A percentile compares a stretch with the other conserved stretches of the same genome.
Evolutionary conservation across 2,329 filamentous ascomycete genomes (phyloP).

Genomic region (Diaporthe aspalathi): DNA sequence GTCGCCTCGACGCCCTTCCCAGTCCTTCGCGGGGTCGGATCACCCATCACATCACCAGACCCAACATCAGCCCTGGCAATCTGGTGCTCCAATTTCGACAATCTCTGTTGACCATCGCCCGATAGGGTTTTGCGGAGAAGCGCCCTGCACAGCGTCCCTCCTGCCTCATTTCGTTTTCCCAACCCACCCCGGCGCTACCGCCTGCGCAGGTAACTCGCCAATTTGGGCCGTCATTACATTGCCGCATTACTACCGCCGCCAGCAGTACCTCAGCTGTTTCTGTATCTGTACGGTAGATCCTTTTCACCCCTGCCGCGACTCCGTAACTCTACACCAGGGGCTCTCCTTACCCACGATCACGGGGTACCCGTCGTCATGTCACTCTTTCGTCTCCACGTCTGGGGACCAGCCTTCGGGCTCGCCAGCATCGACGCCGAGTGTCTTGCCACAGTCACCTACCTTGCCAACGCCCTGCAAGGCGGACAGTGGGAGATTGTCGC

Average conservation of each 20-base stretch:
- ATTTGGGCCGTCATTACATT: background rate
- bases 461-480: slow-evolving; percentile 70
- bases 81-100: slow-evolving; percentile 20
- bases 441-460: slow-evolving; percentile 82
- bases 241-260: slow-evolving; percentile 8
- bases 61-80: background rate
- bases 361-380: slow-evolving; percentile 49
- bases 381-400: slow-evolving; percentile 81
- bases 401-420: slow-evolving; percentile 88
- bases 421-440: slow-evolving; percentile 94
- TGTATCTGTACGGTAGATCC: slow-evolving; percentile 12
- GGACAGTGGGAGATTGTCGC: slow-evolving; percentile 76
- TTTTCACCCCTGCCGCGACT: background rate
- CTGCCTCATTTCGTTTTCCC: slow-evolving; percentile 32
- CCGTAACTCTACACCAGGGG: slow-evolving; percentile 13
- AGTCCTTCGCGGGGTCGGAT: slow-evolving; percentile 8
- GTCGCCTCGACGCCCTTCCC: background rate
- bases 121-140: slow-evolving; percentile 34
- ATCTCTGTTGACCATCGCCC: slow-evolving; percentile 29
- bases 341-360: slow-evolving; percentile 16
- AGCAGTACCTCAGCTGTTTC: background rate
- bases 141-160: slow-evolving; percentile 21
- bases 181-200: slow-evolving; percentile 9
- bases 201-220: slow-evolving; percentile 8
- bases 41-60: slow-evolving; percentile 21